A percentile compares a stretch with the other conserved stretches of the same genome.
Conservation (phyloP, 208 protist species). For the Wallacemonas sp. region DNA sequence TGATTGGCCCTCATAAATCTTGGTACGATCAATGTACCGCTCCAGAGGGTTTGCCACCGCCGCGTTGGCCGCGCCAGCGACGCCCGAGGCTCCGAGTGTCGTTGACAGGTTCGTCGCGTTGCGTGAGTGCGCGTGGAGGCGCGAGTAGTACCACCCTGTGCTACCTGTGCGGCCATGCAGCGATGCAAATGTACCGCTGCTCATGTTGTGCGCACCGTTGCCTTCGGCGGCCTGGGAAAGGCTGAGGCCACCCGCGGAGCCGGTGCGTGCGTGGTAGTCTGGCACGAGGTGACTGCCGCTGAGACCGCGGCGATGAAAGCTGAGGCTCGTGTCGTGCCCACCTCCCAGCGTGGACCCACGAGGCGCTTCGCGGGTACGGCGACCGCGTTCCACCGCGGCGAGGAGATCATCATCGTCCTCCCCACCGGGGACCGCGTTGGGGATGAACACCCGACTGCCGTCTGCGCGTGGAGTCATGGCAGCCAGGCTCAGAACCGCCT, state of each 20-base stretch:
- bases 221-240: too few species aligned
- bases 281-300: not conserved
- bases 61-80: not conserved
- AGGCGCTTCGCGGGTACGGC: not conserved
- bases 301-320: not conserved
- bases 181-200: too few species aligned
- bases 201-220: too few species aligned
- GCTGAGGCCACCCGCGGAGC: too few species aligned
- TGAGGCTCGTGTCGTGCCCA: not conserved
- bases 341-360: not conserved
- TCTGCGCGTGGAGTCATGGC: constrained; percentile 4
- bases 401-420: not conserved
- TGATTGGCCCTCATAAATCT: constrained; percentile 88
- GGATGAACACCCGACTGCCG: constrained; percentile 1
- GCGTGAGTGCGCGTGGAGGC: constrained; percentile 19
- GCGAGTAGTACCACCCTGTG: constrained; percentile 53
- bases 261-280: too few species aligned
- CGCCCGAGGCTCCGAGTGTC: not conserved
- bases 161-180: constrained; percentile 65
- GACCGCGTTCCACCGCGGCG: not conserved
- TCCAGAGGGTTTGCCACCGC: constrained; percentile 9
- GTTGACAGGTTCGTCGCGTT: constrained; percentile 25
- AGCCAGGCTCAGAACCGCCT: not conserved
- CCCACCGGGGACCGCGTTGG: not conserved
- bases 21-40: constrained; percentile 47